Conservation (phyloP, 192 early-diverging fungal species). For the Coemansia sp. region DNA sequence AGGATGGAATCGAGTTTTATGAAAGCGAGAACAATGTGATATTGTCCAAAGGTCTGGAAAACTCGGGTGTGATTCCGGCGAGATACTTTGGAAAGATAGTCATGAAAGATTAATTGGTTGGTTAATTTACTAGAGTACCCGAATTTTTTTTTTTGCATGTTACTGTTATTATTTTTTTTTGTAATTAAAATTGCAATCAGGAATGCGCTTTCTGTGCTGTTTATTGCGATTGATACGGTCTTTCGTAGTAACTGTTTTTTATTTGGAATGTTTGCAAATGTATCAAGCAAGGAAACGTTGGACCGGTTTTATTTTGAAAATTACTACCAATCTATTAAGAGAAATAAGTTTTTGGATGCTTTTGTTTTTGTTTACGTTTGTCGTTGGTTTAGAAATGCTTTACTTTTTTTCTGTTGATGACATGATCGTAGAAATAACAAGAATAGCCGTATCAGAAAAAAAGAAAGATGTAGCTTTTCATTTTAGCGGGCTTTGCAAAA, state of each 20-base stretch:
- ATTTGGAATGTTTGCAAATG: neutral
- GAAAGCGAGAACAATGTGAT: slow-evolving; percentile 80
- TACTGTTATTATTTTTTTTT: neutral
- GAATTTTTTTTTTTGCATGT: neutral
- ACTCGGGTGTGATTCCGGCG: slow-evolving; percentile 60
- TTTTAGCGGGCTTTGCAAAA: neutral
- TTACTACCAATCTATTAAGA: neutral
- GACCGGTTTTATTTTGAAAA: neutral
- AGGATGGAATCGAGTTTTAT: slow-evolving; percentile 77
- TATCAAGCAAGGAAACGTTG: neutral
- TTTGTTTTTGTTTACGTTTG: neutral
- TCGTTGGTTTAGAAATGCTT: neutral
- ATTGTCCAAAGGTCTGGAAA: slow-evolving; percentile 65
- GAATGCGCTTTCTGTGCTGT: too few species aligned
- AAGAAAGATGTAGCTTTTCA: neutral
- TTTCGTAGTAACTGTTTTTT: neutral
- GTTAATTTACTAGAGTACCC: too few species aligned
- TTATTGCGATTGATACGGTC: too few species aligned
- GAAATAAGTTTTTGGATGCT: neutral
- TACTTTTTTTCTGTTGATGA: neutral
- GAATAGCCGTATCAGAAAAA: neutral
- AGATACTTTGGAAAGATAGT: slow-evolving; percentile 70
- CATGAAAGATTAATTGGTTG: slow-evolving; percentile 10
- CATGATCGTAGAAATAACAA: neutral
- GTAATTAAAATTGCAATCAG: neutral